A percentile compares a stretch with the other conserved stretches of the same genome.
phyloP scores from a whole-genome alignment of 192 early-diverging fungal genomes.

The Dissophora globulifera region DNA sequence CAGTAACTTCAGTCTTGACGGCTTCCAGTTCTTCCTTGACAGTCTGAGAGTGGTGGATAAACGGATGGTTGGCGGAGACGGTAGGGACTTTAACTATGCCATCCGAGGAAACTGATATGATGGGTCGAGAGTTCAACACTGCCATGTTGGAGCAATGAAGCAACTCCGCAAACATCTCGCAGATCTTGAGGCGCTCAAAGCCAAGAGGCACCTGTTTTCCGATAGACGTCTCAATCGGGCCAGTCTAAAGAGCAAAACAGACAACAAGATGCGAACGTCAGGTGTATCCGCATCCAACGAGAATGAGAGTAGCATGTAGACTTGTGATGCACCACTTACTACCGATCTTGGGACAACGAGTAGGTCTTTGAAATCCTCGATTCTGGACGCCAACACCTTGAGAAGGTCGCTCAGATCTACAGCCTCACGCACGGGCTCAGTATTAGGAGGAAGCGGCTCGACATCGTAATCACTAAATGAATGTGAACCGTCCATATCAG shows the following conservation, averaged over 20 bases:
- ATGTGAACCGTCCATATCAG: too few relatives aligned
- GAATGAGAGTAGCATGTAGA: too few relatives aligned
- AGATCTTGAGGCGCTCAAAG: conserved; percentile 93
- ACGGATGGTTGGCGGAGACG: conserved; percentile 12
- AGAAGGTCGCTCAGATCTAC: conserved; percentile 93
- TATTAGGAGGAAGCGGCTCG: conserved; percentile 48
- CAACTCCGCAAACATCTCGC: conserved; percentile 98
- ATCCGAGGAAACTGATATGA: conserved; percentile 41
- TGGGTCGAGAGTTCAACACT: conserved; percentile 67
- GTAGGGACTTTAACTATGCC: conserved; percentile 45
- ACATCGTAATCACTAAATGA: conserved; percentile 55
- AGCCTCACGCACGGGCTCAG: conserved; percentile 45
- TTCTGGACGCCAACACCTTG: conserved; percentile 79
- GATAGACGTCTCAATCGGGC: conserved; percentile 78
- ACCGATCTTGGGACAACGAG: conserved; percentile 79
- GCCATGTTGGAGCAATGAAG: conserved; percentile 92
- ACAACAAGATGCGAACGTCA: too few relatives aligned
- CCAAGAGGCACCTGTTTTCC: conserved; percentile 86
- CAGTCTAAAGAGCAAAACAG: too few relatives aligned
- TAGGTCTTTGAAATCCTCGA: conserved; percentile 81
- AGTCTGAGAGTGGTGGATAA: conserved; percentile 14
- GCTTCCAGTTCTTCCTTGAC: conserved; percentile 18
- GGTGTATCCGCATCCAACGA: too few relatives aligned
- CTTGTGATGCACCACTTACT: conserved; percentile 55
- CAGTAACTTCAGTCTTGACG: not conserved